Evolutionary conservation across 805 yeast genomes (phyloP), one percentile per base, ranked within the genome.

Genomic region (Lachancea mirantina): DNA sequence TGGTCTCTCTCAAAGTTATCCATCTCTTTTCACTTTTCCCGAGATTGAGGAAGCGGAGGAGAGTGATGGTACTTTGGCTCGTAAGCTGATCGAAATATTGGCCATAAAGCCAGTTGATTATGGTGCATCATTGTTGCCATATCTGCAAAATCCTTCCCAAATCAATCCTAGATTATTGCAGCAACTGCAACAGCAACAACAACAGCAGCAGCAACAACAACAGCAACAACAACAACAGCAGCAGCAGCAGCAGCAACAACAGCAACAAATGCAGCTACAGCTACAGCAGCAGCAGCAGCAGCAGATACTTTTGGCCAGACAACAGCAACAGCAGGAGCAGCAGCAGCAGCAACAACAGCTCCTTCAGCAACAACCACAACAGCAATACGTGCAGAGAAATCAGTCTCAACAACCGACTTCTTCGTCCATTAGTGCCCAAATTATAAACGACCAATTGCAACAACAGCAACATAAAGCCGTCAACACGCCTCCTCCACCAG

Each of bases 401-500:
- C 23, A 28, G 19, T 17, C 27, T 9, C 32, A 33, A n/a, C 26
- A 32, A 8, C 28, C 32, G 8, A 18, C 36, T 9, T 28, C 32
- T 10, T 63, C 59, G 38, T 50, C 54, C 47, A 57, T 42, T 36
- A 36, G 44, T 24, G 59, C 49, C 28, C 47, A 18, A 38, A 45
- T 24, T 28, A 34, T 26, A 43, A 32, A 33, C 20, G 19, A 45
- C 20, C 57, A 60, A 42, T 61, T 56, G 33, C 56, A 59, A 42
- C 61, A 55, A 33, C 61, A 60, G 41, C 62, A 53, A 35, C 67
- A 56, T 36, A 57, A 52, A 30, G 59, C 55, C 36, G 52, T 72
- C 6, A 61, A 73, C 11, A 71, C 84, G 4, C 80, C 82, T 18
- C 83, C 85, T 4, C 88, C 88, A 23, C 89, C 87, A 5, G 87